phyloP scores from a whole-genome alignment of 208 protist species.

The Trypanosomatidae sp. region DNA sequence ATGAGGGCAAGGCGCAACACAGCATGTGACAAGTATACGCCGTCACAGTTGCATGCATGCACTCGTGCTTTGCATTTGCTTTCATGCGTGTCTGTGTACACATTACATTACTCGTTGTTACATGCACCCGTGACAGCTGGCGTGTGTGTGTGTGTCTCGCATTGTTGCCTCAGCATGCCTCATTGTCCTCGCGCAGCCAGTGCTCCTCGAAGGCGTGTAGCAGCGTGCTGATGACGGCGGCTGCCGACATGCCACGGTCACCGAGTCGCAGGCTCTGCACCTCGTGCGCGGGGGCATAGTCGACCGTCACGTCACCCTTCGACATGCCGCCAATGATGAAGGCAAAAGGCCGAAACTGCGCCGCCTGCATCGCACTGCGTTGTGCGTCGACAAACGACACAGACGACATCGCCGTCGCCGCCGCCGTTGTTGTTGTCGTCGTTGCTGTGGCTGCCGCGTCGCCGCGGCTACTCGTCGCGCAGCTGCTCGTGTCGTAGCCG shows the following conservation, averaged over 20 bases:
- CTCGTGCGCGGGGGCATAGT: conserved; percentile 42
- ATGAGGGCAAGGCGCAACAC: too few species aligned
- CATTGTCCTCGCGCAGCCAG: conserved; percentile 78
- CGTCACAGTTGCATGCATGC: too few species aligned
- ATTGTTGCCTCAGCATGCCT: conserved; percentile 7
- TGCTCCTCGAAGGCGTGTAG: conserved; percentile 74
- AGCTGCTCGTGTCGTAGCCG: conserved; percentile 15
- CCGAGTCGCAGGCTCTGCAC: conserved; percentile 52
- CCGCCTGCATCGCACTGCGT: conserved; percentile 17
- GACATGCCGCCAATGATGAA: conserved; percentile 84
- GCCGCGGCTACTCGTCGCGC: conserved; percentile 5
- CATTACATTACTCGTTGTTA: too few species aligned
- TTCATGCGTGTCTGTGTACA: too few species aligned
- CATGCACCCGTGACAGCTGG: too few species aligned
- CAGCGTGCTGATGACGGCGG: conserved; percentile 50
- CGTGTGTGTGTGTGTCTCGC: not conserved
- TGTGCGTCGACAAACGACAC: conserved; percentile 22
- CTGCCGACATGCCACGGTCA: conserved; percentile 73
- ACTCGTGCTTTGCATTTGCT: too few species aligned
- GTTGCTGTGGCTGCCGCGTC: conserved; percentile 5
- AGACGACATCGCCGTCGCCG: not conserved
- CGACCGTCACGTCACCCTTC: conserved; percentile 57
- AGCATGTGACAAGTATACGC: too few species aligned
- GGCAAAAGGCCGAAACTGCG: conserved; percentile 64
- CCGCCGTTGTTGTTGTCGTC: not conserved